phyloP scores from a whole-genome alignment of 306 rosid species.

The Acacia confusa region DNA sequence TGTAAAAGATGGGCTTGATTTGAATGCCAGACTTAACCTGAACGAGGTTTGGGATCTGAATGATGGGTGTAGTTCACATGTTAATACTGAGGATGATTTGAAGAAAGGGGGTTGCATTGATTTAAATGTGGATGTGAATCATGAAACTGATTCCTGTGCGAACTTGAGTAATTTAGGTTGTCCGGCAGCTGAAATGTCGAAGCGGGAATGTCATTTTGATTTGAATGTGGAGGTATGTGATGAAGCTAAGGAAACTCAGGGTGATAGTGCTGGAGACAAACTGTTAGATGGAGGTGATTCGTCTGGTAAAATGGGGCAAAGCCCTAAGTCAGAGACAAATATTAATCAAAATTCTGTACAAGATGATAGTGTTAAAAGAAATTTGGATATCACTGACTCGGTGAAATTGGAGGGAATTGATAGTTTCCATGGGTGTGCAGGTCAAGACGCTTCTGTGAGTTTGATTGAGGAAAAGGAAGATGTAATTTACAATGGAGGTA shows the following conservation, averaged over 20 bases:
- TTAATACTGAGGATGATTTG: constrained; percentile 26
- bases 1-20: constrained; percentile 62
- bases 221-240: constrained; percentile 78
- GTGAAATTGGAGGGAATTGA: constrained; percentile 21
- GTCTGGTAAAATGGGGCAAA: constrained; percentile 35
- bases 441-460: constrained; percentile 29
- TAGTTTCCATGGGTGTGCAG: constrained; percentile 21
- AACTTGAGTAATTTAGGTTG: constrained; percentile 24
- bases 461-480: constrained; percentile 43
- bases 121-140: constrained; percentile 72
- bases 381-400: constrained; percentile 36
- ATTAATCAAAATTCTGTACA: constrained; percentile 31
- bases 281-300: constrained; percentile 30
- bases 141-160: constrained; percentile 49
- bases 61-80: constrained; percentile 38
- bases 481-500: constrained; percentile 36
- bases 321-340: constrained; percentile 28
- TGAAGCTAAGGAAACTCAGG: constrained; percentile 49
- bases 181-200: constrained; percentile 34
- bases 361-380: constrained; percentile 31
- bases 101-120: constrained; percentile 62
- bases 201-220: constrained; percentile 69
- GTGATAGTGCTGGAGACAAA: constrained; percentile 41
- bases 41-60: constrained; percentile 52
- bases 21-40: constrained; percentile 66